Percentiles rank a stretch among this genome's conserved stretches.
Conservation (phyloP, 2,329 filamentous ascomycete genomes). For the Cladosporium oxysporum region DNA sequence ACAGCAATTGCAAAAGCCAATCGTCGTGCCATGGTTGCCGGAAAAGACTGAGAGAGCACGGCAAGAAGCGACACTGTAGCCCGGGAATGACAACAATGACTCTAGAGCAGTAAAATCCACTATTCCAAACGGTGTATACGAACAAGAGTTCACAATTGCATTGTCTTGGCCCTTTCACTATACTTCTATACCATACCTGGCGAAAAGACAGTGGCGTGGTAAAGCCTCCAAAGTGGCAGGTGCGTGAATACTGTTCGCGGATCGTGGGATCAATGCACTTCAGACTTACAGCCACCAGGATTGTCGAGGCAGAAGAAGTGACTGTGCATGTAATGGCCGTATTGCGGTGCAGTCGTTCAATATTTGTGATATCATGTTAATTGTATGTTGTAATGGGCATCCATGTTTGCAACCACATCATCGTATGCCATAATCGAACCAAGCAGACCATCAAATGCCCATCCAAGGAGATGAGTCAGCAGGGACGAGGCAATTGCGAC, state of each 20-base stretch:
- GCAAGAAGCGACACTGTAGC: background rate
- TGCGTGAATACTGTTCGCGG: background rate
- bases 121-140: background rate
- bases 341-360: background rate
- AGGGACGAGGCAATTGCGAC: background rate
- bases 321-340: background rate
- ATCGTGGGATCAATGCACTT: background rate
- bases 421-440: background rate
- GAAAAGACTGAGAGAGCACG: background rate
- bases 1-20: background rate
- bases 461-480: background rate
- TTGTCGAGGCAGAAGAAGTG: background rate
- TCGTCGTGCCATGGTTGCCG: background rate
- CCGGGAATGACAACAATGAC: background rate
- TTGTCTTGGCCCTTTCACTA: slow-evolving; percentile 3
- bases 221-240: slow-evolving; percentile 7
- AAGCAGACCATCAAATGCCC: background rate
- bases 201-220: background rate
- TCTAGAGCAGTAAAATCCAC: background rate
- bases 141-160: background rate
- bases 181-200: background rate
- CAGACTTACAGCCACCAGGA: slow-evolving; percentile 4
- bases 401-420: background rate
- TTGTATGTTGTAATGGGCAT: background rate
- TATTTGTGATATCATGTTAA: background rate